Conservation (phyloP, 108 stramenopile species). For the Cylindrotheca closterium region DNA sequence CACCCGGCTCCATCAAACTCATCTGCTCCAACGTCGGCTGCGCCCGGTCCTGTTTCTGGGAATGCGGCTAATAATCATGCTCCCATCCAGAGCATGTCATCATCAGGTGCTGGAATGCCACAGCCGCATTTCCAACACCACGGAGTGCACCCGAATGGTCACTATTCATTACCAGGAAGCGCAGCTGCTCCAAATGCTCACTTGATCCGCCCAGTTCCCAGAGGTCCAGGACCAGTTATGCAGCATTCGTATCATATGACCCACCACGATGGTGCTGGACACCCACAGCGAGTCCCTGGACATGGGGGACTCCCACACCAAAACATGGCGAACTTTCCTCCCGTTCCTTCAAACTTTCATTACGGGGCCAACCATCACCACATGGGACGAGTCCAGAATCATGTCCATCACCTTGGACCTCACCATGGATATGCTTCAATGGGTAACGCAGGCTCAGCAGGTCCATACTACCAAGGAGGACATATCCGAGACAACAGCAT, state of each 20-base stretch:
- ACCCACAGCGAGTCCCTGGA: too few species aligned
- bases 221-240: constrained; percentile 3
- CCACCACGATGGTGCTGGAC: neutral
- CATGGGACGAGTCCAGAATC: too few species aligned
- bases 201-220: neutral
- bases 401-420: neutral
- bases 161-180: constrained; percentile 20
- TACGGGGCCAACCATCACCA: neutral
- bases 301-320: constrained; percentile 5
- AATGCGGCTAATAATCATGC: neutral
- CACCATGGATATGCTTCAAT: neutral
- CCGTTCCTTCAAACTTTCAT: too few species aligned
- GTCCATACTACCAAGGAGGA: too few species aligned
- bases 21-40: constrained; percentile 2
- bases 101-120: neutral
- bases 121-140: constrained; percentile 7
- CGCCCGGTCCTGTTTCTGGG: neutral
- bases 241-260: neutral
- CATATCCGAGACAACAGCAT: too few species aligned
- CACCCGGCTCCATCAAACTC: constrained; percentile 14
- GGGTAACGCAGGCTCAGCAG: too few species aligned
- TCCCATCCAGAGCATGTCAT: neutral
- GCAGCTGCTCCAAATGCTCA: neutral
- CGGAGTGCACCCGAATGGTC: constrained; percentile 10
- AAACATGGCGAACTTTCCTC: constrained; percentile 3